Evolutionary conservation across 768 basidiomycete genomes (phyloP).

Genomic region (Hygrophorus russula): DNA sequence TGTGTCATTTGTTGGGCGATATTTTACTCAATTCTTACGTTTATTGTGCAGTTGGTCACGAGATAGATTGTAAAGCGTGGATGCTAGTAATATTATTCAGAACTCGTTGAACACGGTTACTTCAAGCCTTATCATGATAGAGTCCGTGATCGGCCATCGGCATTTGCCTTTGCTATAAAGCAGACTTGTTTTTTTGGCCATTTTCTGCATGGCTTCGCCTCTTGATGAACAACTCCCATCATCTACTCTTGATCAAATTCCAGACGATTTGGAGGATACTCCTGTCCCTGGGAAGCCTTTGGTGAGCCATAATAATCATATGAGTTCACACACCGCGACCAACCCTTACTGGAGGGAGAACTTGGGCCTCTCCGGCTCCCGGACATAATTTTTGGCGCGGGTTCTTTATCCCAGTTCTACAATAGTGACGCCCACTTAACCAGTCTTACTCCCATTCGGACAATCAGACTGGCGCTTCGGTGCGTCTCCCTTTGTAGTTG

Average conservation of each 20-base stretch:
- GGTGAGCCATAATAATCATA: constrained; percentile 18
- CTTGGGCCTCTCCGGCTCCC: constrained; percentile 26
- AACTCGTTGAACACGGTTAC: no score
- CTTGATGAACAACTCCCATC: constrained; percentile 2
- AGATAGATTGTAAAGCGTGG: constrained; percentile 47
- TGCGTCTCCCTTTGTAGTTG: constrained; percentile 18
- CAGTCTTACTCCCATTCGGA: constrained; percentile 47
- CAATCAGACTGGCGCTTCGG: constrained; percentile 69
- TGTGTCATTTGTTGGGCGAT: constrained; percentile 15
- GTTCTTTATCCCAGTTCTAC: constrained; percentile 55
- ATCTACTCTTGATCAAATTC: constrained; percentile 10
- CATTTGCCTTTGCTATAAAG: neutral
- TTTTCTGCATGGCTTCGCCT: neutral
- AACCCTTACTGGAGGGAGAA: constrained; percentile 16
- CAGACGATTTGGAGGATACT: constrained; percentile 23
- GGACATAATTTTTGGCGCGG: constrained; percentile 60
- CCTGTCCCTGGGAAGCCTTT: constrained; percentile 27
- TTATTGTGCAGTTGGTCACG: constrained; percentile 52
- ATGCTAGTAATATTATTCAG: no score
- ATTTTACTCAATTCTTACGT: constrained; percentile 3
- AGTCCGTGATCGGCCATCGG: neutral
- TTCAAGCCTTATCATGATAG: no score
- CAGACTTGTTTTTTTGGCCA: neutral
- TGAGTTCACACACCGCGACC: neutral
- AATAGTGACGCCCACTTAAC: constrained; percentile 48